Base-by-base conservation (phyloP, 1,284 basidiomycete genomes). In the Meira miltonrushii region DNA sequence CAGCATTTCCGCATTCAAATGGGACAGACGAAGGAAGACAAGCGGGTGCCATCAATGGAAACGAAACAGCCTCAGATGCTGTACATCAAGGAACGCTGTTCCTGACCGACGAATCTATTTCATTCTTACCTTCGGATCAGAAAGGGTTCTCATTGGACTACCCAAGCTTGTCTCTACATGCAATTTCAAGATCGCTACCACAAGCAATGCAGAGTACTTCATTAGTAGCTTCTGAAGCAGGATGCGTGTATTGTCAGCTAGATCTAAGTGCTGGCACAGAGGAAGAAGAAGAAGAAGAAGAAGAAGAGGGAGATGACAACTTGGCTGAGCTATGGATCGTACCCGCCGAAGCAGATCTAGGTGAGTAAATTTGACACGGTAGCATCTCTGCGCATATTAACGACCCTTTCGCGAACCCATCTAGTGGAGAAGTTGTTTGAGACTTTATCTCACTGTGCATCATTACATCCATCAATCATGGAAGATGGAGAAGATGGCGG, bases 361-460 rank as follows among this genome's bases (percentile, higher is more conserved):
- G 67, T 68, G 13, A 39, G 38, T 28, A 37, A 7, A n/a, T 6
- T 13, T 33, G 38, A n/a, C 55, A 17, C 7, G 9, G 1, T 19
- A 13, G 2, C 9, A 59, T 21, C 46, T 12, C 8, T 11, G 13
- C 21, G n/a, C 12, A 55, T 50, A 51, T 12, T 43, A 11, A 53
- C 61, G 37, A 55, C 60, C 49, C 56, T 47, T 23, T 15, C 58
- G 53, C 46, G 17, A 44, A 39, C 71, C 28, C 8, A 33, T 8
- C 28, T 8, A 92, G 92, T 95, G 60, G 89, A 94, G 62, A 76
- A 83, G 12, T 88, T 97, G 55, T 97, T 96, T 74, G 86, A 90
- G 66, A 85, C 89, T 10, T 82, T 97, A 17, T 95, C 93, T 0
- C 72, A 84, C 55, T 96, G 93, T 77, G 91, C 93, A 2, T 86